Evolutionary conservation across 2,329 filamentous ascomycete genomes (phyloP).

Genomic region (Cladobotryum protrusum): DNA sequence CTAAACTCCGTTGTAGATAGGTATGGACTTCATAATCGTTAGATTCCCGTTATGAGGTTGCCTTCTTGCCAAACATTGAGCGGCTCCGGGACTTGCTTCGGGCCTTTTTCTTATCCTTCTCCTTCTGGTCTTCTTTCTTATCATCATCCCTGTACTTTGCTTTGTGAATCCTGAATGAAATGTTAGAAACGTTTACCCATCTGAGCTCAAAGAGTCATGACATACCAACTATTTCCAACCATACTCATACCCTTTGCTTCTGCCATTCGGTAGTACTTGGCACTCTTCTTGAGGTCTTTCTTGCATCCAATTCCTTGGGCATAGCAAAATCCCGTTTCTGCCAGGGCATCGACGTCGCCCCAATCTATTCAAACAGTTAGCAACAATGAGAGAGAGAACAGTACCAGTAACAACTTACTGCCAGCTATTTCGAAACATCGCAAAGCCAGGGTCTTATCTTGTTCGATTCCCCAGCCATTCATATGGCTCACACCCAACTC

Average conservation of each 20-base stretch:
- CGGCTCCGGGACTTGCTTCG: conserved; percentile 72
- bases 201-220: conserved; percentile 18
- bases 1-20: conserved; percentile 28
- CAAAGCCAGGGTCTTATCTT: conserved; percentile 81
- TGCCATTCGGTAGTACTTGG: conserved; percentile 82
- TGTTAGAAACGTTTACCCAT: background rate
- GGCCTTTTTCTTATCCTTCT: conserved; percentile 52
- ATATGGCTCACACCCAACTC: conserved; percentile 94
- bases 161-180: conserved; percentile 77
- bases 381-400: conserved; percentile 2
- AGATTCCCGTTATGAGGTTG: conserved; percentile 12
- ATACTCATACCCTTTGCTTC: conserved; percentile 94
- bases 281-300: conserved; percentile 92
- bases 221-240: conserved; percentile 96
- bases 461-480: conserved; percentile 96
- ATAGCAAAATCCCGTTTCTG: conserved; percentile 94
- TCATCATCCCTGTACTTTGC: conserved; percentile 74
- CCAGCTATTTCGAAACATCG: conserved; percentile 96
- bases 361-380: conserved; percentile 50
- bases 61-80: conserved; percentile 59
- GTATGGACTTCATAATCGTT: conserved; percentile 27
- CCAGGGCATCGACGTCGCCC: conserved; percentile 91
- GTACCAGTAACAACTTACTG: conserved; percentile 43
- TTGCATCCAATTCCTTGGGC: conserved; percentile 88
- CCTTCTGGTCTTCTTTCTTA: conserved; percentile 34